phyloP scores from a whole-genome alignment of 805 yeast genomes.

The Zygotorulaspora chibaensis region DNA sequence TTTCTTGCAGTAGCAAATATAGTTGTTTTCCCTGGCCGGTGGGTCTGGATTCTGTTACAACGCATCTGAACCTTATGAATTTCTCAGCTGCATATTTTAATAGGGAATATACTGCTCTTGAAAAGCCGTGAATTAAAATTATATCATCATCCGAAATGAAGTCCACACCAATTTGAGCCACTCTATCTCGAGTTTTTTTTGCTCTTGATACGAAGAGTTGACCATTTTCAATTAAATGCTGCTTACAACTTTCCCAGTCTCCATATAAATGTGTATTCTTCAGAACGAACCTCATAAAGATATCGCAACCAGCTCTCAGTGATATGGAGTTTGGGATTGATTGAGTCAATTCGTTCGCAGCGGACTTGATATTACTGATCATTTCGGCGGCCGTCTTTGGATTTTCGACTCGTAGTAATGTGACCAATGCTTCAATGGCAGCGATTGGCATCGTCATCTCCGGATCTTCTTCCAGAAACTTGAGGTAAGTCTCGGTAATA shows the following conservation, averaged over 20 bases:
- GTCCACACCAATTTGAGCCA: slow-evolving; percentile 82
- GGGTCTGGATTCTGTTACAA: slow-evolving; percentile 91
- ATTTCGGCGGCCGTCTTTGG: slow-evolving; percentile 94
- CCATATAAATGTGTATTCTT: slow-evolving; percentile 77
- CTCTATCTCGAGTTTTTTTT: slow-evolving; percentile 78
- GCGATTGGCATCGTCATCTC: slow-evolving; percentile 99
- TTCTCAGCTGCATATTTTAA: slow-evolving; percentile 72
- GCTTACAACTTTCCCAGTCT: slow-evolving; percentile 92
- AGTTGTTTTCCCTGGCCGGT: slow-evolving; percentile 67
- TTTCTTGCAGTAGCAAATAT: slow-evolving; percentile 60
- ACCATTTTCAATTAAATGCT: slow-evolving; percentile 88
- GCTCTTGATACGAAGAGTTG: slow-evolving; percentile 88
- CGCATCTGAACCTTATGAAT: slow-evolving; percentile 78
- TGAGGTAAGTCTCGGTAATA: slow-evolving; percentile 73
- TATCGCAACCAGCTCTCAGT: slow-evolving; percentile 94
- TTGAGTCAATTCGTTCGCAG: slow-evolving; percentile 67
- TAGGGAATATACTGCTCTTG: slow-evolving; percentile 82
- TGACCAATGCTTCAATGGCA: slow-evolving; percentile 90
- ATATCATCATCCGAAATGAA: slow-evolving; percentile 92
- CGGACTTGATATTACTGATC: slow-evolving; percentile 72
- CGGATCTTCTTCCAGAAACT: slow-evolving; percentile 80
- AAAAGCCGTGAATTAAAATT: slow-evolving; percentile 82
- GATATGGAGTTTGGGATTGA: slow-evolving; percentile 90
- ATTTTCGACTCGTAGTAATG: slow-evolving; percentile 72
- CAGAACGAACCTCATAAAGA: slow-evolving; percentile 88